Conservation (phyloP, 1,284 basidiomycete genomes). For the Meira nashicola region DNA sequence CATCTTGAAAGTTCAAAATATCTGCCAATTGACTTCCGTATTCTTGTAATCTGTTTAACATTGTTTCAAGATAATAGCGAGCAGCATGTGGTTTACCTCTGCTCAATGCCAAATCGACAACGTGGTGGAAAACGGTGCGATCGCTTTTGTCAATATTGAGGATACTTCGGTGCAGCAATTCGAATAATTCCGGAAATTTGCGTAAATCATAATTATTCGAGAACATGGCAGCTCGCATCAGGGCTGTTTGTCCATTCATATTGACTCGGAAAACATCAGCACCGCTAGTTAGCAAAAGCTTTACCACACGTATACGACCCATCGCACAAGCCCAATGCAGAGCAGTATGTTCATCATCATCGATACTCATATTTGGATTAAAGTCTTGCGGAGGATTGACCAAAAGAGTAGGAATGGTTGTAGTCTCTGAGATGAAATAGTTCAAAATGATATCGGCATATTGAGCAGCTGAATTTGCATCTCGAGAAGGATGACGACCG, state of each 20-base stretch:
- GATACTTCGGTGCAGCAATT: constrained; percentile 90
- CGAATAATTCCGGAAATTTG: constrained; percentile 97
- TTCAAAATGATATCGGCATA: constrained; percentile 96
- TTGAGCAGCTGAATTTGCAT: constrained; percentile 26
- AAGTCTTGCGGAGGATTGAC: constrained; percentile 85
- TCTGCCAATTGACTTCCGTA: constrained; percentile 95
- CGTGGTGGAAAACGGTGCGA: constrained; percentile 97
- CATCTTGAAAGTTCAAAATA: constrained; percentile 98
- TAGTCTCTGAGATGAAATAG: constrained; percentile 97
- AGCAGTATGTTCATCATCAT: constrained; percentile 96
- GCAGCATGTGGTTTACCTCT: constrained; percentile 97
- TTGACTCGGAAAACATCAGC: constrained; percentile 97
- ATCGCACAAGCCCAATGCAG: constrained; percentile 99
- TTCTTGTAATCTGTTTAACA: constrained; percentile 80
- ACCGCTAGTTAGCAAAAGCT: constrained; percentile 85
- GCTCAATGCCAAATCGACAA: constrained; percentile 95
- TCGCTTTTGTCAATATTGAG: constrained; percentile 98
- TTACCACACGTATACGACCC: constrained; percentile 94
- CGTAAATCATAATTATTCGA: constrained; percentile 99
- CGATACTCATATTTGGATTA: constrained; percentile 92
- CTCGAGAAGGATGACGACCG: constrained; percentile 15
- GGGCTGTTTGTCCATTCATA: constrained; percentile 88
- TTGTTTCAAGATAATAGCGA: constrained; percentile 97
- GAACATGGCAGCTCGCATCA: constrained; percentile 99
- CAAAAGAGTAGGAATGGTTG: constrained; percentile 82